Evolutionary conservation across 164 flowering plant species (phyloP), one percentile per base, ranked within the genome.

Genomic region (Macadamia tetraphylla): DNA sequence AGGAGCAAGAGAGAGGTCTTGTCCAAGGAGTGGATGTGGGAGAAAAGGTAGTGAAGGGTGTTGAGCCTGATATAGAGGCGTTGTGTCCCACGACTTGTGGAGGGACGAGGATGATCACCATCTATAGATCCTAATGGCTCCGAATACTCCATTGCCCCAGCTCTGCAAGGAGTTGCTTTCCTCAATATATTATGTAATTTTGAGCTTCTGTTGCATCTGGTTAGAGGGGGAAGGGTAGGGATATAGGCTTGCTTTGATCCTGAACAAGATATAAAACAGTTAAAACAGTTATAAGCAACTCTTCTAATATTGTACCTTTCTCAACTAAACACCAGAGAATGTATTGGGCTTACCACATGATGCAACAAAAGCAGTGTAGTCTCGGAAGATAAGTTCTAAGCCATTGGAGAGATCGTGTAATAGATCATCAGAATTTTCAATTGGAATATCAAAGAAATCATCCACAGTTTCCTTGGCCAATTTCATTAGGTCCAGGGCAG

Each of bases 11-110:
- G 92, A 67, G 49, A 94, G 81, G 80, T 73, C 63, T 94, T 92
- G 68, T 90, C 90, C 8, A 94, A 80, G 65, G 89, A 73, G 69
- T 94, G 83, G 59, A 89, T 70, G 65, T 86, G 85, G 56, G 91
- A 66, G 13, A 79, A 82, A 40, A 94, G 76, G 79, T 84, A 87
- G 55, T 94, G 89, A 32, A 94, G 78, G 66, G 98, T 88, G 88
- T 94, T 94, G 69, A 94, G 88, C 58, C 99, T 91, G 67, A 90
- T 88, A 76, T 94, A 94, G 18, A 92, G 86, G 73, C 97, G 97
- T 59, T 92, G 99, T 3, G 98, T 94, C 46, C 94, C 97, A 29
- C 99, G 90, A 73, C 97, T 94, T 6, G 91, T 92, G 15, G 97
- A 90, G 51, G 95, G 91, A 1, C 96, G 85, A 11, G 92, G 92